phyloP scores from a whole-genome alignment of 139 green algal species.

The Desmodesmus armatus region DNA sequence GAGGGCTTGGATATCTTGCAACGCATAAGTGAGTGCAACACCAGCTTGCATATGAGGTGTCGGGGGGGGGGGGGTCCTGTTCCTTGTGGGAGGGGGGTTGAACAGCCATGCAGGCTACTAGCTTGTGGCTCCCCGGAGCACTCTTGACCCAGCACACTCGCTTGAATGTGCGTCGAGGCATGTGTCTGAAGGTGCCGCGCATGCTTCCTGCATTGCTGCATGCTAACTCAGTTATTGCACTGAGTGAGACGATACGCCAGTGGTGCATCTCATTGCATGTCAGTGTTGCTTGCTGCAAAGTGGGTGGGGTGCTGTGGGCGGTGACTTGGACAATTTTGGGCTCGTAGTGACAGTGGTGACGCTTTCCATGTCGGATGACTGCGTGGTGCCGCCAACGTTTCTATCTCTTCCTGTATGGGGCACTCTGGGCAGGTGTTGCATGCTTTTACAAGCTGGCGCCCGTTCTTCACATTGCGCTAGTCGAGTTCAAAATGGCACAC shows the following conservation, averaged over 20 bases:
- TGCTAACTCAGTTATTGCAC: too few species aligned
- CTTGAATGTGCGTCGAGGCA: not conserved
- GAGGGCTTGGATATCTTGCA: slow-evolving; percentile 81
- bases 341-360: not conserved
- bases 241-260: too few species aligned
- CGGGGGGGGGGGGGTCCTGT: too few species aligned
- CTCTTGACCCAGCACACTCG: not conserved
- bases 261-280: too few species aligned
- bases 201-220: not conserved
- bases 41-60: too few species aligned
- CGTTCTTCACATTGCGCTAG: not conserved
- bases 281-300: not conserved
- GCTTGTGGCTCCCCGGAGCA: not conserved
- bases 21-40: slow-evolving; percentile 67
- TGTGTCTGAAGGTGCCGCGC: not conserved
- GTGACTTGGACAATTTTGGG: not conserved
- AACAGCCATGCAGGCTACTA: not conserved
- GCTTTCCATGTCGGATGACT: not conserved
- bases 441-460: too few species aligned
- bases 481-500: too few species aligned
- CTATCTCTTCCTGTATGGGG: too few species aligned
- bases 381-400: too few species aligned
- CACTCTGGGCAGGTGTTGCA: not conserved
- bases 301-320: not conserved
- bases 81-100: too few species aligned